These are phyloP conservation scores for Geotrichum australiense DNA, from an alignment of 1,139 yeast species.

Conservation along the genomic window DNA sequence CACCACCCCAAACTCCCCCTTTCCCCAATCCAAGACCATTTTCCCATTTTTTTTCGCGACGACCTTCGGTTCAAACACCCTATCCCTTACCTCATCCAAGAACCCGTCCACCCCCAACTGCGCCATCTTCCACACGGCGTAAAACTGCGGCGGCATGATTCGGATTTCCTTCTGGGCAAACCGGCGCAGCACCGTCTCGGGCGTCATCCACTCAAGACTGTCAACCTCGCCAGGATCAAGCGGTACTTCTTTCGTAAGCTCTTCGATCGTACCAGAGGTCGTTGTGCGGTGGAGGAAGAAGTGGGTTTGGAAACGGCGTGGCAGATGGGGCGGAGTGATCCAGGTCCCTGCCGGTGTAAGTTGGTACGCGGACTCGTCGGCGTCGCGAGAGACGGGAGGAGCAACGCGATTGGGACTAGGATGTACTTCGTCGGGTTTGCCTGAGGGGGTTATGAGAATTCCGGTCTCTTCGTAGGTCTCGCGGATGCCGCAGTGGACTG, in stretches of 20 bases:
- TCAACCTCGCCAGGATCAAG: constrained; percentile 16
- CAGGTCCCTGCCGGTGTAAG: constrained; percentile 24
- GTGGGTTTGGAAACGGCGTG: constrained; percentile 29
- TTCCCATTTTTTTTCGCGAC: constrained; percentile 21
- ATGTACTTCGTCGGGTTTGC: constrained; percentile 1
- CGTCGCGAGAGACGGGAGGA: constrained; percentile 2
- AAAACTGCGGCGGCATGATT: constrained; percentile 33
- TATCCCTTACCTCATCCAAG: constrained; percentile 18
- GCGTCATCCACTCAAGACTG: constrained; percentile 29
- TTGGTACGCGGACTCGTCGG: constrained; percentile 4
- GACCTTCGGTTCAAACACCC: constrained; percentile 25
- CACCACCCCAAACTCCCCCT: constrained; percentile 27
- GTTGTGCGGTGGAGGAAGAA: constrained; percentile 25
- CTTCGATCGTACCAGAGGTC: no score
- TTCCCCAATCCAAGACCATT: constrained; percentile 30
- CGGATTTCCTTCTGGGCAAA: constrained; percentile 24
- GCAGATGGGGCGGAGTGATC: constrained; percentile 27
- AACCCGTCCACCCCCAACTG: constrained; percentile 22
- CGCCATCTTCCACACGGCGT: constrained; percentile 23
- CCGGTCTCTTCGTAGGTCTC: constrained; percentile 35
- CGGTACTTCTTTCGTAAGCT: constrained; percentile 8
- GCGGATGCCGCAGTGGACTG: constrained; percentile 30
- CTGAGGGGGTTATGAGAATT: constrained; percentile 21
- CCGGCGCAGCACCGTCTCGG: constrained; percentile 24
- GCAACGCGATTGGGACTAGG: neutral